Base-by-base conservation (phyloP, 2,329 filamentous ascomycete species). In the Cordyceps cicadae region DNA sequence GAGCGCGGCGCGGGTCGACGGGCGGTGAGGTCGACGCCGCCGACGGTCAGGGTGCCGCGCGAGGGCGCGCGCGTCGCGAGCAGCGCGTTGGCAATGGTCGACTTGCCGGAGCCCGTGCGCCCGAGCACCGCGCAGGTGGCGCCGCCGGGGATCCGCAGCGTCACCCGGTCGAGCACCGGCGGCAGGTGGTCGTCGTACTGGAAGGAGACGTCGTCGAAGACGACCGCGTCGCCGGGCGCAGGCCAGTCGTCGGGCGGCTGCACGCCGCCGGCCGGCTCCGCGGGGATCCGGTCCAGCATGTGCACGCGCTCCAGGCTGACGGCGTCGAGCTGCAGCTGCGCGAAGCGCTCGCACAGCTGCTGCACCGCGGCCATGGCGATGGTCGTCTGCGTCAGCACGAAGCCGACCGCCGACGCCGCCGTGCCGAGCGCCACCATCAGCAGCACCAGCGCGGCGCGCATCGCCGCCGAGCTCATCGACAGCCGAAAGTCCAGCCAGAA, bases 301-400 rank as follows among this genome's bases (percentile, higher is more conserved):
- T 94, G 85, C 0, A 96, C 87, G 46, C 92, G 84, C 73, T 96
- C 92, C 0, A 96, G 89, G 0, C 89, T 92, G 0, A 96, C 91
- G 66, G 96, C 96, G 69, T 96, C 88, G 82, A 96, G 92, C 70
- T 96, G 91, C 1, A 96, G 79, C 68, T 89, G 85, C 2, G 92
- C 92, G 67, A 96, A 96, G 62, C 85, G 83, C 63, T 85, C 85
- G 72, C 92, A 96, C 0, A 96, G 81, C 1, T 78, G 76, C 52
- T 76, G 73, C 1, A 76, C 72, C 0, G 72, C 66, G 1, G 62
- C 63, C 68, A 75, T 74, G 43, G 74, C 73, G 8, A 72, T 70
- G 5, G 67, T 70, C 0, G 73, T 74, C 59, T 76, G 74, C 0
- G 89, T 86, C 4, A 96, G 79, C 1, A 95, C 87, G 67, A 96